A percentile compares a stretch with the other conserved stretches of the same genome.
Evolutionary conservation across 1,284 basidiomycete genomes (phyloP).

Genomic region (Somion occarium): DNA sequence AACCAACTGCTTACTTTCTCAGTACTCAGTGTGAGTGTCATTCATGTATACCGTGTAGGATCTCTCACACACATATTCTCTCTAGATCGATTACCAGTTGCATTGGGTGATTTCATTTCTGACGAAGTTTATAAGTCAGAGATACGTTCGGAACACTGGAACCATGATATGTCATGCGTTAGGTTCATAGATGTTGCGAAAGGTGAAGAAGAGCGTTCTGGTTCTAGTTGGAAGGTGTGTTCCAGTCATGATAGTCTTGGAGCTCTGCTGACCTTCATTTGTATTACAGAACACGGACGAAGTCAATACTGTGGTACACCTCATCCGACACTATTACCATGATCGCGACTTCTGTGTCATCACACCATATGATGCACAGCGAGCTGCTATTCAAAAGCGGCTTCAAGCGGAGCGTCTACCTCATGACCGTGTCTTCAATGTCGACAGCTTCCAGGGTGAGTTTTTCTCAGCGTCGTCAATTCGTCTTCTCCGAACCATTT

Average conservation of each 20-base stretch:
- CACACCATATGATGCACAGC: constrained; percentile 44
- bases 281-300: constrained; percentile 37
- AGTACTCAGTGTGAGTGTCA: constrained; percentile 38
- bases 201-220: constrained; percentile 32
- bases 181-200: constrained; percentile 38
- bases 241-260: not conserved
- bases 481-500: not conserved
- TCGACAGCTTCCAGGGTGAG: constrained; percentile 44
- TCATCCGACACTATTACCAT: constrained; percentile 35
- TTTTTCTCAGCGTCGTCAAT: not conserved
- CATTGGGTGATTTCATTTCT: constrained; percentile 45
- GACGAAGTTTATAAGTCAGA: constrained; percentile 33
- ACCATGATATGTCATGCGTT: constrained; percentile 20
- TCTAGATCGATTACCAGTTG: constrained; percentile 45
- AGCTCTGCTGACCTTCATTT: not conserved
- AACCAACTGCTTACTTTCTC: constrained; percentile 30
- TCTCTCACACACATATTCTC: not conserved
- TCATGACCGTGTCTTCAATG: constrained; percentile 37
- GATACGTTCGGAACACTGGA: constrained; percentile 32
- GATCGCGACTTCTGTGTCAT: constrained; percentile 34
- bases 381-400: constrained; percentile 30
- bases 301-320: constrained; percentile 30
- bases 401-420: constrained; percentile 29
- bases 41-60: not conserved
- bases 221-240: constrained; percentile 40